Evolutionary conservation across 805 yeast genomes (phyloP).

Genomic region (Blastobotrys parvus): DNA sequence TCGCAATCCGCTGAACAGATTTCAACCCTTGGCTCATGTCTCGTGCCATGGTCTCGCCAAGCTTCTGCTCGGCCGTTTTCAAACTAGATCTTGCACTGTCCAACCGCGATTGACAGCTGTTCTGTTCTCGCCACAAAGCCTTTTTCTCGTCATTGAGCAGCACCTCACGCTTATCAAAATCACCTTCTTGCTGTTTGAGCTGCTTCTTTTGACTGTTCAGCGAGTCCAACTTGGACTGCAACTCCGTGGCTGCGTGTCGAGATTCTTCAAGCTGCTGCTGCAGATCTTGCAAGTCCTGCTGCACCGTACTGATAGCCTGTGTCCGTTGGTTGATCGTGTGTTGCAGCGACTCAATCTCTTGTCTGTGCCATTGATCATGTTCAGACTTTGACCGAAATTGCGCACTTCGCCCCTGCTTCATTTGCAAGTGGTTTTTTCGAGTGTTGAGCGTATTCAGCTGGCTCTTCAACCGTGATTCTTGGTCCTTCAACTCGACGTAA

Average conservation of each 20-base stretch:
- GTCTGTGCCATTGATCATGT: constrained; percentile 58
- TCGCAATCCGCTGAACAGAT: constrained; percentile 57
- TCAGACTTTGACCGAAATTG: constrained; percentile 48
- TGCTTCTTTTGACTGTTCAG: constrained; percentile 12
- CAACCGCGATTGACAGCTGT: constrained; percentile 47
- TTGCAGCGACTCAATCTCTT: constrained; percentile 38
- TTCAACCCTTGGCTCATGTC: constrained; percentile 43
- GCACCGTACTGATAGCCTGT: constrained; percentile 12
- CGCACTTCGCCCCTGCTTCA: constrained; percentile 63
- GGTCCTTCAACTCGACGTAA: constrained; percentile 23
- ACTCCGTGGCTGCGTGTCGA: constrained; percentile 11
- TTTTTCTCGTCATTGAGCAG: constrained; percentile 59
- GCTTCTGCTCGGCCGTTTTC: constrained; percentile 46
- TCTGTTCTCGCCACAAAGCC: constrained; percentile 70
- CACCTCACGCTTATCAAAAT: constrained; percentile 16
- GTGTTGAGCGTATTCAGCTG: constrained; percentile 37
- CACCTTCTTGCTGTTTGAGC: constrained; percentile 12
- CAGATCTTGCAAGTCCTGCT: neutral
- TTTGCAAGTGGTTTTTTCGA: constrained; percentile 52
- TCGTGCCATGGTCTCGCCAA: constrained; percentile 44
- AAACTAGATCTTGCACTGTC: constrained; percentile 51
- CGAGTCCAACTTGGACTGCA: neutral
- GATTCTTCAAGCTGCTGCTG: neutral
- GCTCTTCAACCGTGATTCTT: constrained; percentile 36
- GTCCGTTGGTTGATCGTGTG: constrained; percentile 27